Evolutionary conservation across 192 early-diverging fungal genomes (phyloP).

Genomic region (Globomyces pollinis-pini): DNA sequence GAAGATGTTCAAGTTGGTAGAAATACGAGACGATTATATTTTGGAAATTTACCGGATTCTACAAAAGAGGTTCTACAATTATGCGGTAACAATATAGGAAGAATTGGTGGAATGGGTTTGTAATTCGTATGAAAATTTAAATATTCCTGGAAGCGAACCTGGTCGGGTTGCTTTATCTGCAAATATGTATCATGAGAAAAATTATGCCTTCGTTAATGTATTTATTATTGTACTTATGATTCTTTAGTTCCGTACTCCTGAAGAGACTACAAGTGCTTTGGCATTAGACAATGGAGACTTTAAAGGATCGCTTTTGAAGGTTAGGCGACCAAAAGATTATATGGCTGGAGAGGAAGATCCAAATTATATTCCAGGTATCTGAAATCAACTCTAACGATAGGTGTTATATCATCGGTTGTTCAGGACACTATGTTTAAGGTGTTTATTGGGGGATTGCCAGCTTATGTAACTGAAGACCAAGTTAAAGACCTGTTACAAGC

Average conservation of each 20-base stretch:
- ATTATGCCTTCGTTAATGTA: slow-evolving; percentile 95
- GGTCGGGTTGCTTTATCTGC: slow-evolving; percentile 67
- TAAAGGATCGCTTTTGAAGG: slow-evolving; percentile 71
- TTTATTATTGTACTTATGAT: neutral
- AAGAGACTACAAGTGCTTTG: slow-evolving; percentile 86
- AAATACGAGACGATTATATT: slow-evolving; percentile 2
- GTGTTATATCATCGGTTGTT: slow-evolving; percentile 81
- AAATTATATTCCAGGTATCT: slow-evolving; percentile 5
- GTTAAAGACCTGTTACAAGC: slow-evolving; percentile 86
- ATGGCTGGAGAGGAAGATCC: slow-evolving; percentile 14
- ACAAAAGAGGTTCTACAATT: neutral
- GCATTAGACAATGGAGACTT: slow-evolving; percentile 88
- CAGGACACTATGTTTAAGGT: slow-evolving; percentile 89
- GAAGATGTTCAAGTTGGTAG: neutral
- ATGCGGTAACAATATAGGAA: neutral
- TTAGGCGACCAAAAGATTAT: slow-evolving; percentile 94
- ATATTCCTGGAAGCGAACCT: slow-evolving; percentile 11
- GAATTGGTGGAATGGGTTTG: slow-evolving; percentile 4
- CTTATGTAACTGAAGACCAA: slow-evolving; percentile 84
- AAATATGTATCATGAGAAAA: slow-evolving; percentile 89
- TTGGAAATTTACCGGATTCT: neutral
- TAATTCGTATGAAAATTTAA: slow-evolving; percentile 2
- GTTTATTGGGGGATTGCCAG: slow-evolving; percentile 87
- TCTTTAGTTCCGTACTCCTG: slow-evolving; percentile 72
- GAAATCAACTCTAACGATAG: slow-evolving; percentile 10